Evolutionary conservation across 192 early-diverging fungal species (phyloP).

Genomic region (Entophlyctis luteolus): DNA sequence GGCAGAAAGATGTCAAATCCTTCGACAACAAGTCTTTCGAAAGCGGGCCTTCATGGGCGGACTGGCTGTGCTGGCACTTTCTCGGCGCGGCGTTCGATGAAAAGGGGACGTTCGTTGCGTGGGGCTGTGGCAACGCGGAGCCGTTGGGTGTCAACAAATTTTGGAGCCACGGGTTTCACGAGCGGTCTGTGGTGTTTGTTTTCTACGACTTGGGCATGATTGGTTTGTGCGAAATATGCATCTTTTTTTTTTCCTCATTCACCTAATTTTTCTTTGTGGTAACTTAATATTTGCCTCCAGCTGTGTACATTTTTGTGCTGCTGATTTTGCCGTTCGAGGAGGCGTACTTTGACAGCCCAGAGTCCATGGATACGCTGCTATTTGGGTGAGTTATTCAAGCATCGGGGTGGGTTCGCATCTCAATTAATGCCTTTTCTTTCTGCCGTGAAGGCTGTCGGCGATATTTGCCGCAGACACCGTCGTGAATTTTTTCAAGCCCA

Average conservation of each 20-base stretch:
- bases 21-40: too few species aligned
- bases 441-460: neutral
- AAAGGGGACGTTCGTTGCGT: neutral
- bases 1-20: too few species aligned
- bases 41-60: too few species aligned
- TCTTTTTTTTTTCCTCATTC: neutral
- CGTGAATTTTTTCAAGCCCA: neutral
- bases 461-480: neutral
- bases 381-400: neutral
- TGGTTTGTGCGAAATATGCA: neutral
- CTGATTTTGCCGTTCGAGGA: neutral
- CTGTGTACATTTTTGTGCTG: neutral
- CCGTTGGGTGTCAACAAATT: neutral
- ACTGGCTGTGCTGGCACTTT: neutral
- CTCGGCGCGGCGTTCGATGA: slow-evolving; percentile 4
- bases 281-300: too few species aligned
- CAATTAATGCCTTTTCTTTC: neutral
- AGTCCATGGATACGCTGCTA: neutral
- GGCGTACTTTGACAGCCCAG: neutral
- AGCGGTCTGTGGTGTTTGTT: neutral
- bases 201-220: neutral
- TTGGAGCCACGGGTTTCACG: neutral
- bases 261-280: too few species aligned
- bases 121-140: neutral
- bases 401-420: too few species aligned